Evolutionary conservation across 257 asterid species (phyloP).

Genomic region (Nicotiana paniculata): DNA sequence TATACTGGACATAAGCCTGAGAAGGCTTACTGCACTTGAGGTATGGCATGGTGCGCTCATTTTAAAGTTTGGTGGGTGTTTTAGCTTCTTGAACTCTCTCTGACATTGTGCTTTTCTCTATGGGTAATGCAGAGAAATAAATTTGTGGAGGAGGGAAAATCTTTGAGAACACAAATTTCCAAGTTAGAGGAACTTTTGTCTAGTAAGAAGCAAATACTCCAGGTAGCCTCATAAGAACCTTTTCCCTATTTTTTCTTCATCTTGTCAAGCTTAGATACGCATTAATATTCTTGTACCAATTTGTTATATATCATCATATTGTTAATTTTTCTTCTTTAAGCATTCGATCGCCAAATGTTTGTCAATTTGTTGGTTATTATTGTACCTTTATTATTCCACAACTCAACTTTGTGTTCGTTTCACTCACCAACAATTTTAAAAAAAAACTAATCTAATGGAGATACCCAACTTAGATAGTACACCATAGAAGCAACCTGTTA

Average conservation of each 20-base stretch:
- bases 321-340: not conserved
- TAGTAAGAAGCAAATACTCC: slow-evolving; percentile 61
- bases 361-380: not conserved
- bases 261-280: not conserved
- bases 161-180: slow-evolving; percentile 60
- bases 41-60: slow-evolving; percentile 24
- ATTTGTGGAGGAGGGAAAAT: slow-evolving; percentile 77
- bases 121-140: slow-evolving; percentile 66
- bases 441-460: not conserved
- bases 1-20: slow-evolving; percentile 87
- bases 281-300: not conserved
- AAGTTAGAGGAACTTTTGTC: slow-evolving; percentile 81
- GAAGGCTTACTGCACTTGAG: slow-evolving; percentile 89
- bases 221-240: slow-evolving; percentile 39
- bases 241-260: not conserved
- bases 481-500: not conserved
- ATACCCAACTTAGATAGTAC: not conserved
- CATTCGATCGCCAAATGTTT: not conserved
- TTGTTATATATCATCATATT: not conserved
- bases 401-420: not conserved
- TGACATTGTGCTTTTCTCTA: not conserved
- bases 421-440: not conserved
- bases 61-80: slow-evolving; percentile 8
- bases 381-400: not conserved
- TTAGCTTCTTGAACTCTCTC: not conserved